Evolutionary conservation across 148 eudicot genomes (phyloP).

Genomic region (Simmondsia chinensis): DNA sequence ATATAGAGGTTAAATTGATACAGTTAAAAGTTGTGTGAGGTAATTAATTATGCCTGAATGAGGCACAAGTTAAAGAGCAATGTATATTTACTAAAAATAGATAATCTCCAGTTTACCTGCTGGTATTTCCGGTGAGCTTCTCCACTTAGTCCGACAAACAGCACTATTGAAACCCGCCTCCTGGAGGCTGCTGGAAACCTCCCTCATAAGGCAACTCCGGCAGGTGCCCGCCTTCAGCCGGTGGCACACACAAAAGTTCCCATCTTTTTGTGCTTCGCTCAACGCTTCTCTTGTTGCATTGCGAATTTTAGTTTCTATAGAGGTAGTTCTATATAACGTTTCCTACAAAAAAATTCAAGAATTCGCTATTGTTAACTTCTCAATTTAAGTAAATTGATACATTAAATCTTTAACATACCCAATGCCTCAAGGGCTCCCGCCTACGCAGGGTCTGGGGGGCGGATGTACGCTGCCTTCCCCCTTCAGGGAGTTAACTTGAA

Average conservation of each 20-base stretch:
- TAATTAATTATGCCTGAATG: too few species aligned
- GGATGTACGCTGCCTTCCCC: too few species aligned
- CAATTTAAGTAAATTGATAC: not conserved
- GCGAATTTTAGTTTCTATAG: constrained; percentile 44
- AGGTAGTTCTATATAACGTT: constrained; percentile 49
- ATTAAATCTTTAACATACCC: not conserved
- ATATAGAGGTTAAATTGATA: too few species aligned
- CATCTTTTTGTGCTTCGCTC: constrained; percentile 31
- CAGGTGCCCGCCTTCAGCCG: constrained; percentile 23
- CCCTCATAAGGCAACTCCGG: constrained; percentile 53
- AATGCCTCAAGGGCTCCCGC: too few species aligned
- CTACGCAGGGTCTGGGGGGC: too few species aligned
- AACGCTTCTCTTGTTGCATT: constrained; percentile 49
- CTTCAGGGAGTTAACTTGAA: too few species aligned
- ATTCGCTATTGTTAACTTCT: not conserved
- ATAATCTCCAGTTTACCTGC: too few species aligned
- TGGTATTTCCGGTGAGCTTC: constrained; percentile 66
- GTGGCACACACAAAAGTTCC: constrained; percentile 36
- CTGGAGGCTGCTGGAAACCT: constrained; percentile 38
- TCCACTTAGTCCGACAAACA: constrained; percentile 86
- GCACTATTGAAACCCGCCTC: constrained; percentile 55
- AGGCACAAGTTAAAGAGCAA: too few species aligned
- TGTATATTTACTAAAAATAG: too few species aligned
- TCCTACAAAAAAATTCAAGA: constrained; percentile 26
- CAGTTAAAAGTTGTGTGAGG: too few species aligned